Evolutionary conservation across 495 filamentous ascomycete species (phyloP).

Genomic region (Tuber microsphaerosporum): DNA sequence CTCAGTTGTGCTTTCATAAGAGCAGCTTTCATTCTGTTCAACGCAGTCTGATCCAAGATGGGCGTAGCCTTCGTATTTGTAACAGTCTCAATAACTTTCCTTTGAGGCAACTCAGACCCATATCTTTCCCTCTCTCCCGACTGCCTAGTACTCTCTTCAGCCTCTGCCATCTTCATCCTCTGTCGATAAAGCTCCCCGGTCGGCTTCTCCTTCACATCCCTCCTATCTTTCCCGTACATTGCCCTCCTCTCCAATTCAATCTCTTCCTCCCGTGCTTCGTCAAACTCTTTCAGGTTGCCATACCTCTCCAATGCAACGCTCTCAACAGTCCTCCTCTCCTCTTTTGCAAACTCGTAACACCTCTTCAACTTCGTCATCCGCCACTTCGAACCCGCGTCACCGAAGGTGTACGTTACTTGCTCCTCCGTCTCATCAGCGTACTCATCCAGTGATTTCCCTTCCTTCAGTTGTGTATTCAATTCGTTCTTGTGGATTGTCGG

Average conservation of each 20-base stretch:
- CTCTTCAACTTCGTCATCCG: slow-evolving; percentile 89
- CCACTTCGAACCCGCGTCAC: slow-evolving; percentile 84
- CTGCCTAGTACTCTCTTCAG: slow-evolving; percentile 44
- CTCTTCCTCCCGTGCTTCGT: slow-evolving; percentile 91
- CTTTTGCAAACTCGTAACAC: slow-evolving; percentile 72
- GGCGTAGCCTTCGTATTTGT: slow-evolving; percentile 42
- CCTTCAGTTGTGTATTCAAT: slow-evolving; percentile 64
- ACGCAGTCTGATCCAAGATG: slow-evolving; percentile 61
- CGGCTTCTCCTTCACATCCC: slow-evolving; percentile 80
- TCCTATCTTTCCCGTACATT: slow-evolving; percentile 70
- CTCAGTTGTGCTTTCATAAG: slow-evolving; percentile 89
- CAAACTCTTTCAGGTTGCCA: slow-evolving; percentile 75
- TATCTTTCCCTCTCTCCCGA: slow-evolving; percentile 46
- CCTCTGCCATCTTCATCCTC: slow-evolving; percentile 49
- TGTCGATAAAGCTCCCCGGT: slow-evolving; percentile 80
- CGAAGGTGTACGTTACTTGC: slow-evolving; percentile 76
- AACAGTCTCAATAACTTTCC: slow-evolving; percentile 42
- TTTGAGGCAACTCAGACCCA: slow-evolving; percentile 46
- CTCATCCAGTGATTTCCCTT: slow-evolving; percentile 51
- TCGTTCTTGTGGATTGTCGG: slow-evolving; percentile 75
- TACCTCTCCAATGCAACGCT: slow-evolving; percentile 75
- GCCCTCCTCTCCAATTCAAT: slow-evolving; percentile 79
- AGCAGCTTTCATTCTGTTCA: slow-evolving; percentile 86
- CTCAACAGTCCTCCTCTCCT: slow-evolving; percentile 62
- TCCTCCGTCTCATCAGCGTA: slow-evolving; percentile 51